Evolutionary conservation across 1,284 basidiomycete species (phyloP), one percentile per base, ranked within the genome.

Genomic region (Pholiota adiposa): DNA sequence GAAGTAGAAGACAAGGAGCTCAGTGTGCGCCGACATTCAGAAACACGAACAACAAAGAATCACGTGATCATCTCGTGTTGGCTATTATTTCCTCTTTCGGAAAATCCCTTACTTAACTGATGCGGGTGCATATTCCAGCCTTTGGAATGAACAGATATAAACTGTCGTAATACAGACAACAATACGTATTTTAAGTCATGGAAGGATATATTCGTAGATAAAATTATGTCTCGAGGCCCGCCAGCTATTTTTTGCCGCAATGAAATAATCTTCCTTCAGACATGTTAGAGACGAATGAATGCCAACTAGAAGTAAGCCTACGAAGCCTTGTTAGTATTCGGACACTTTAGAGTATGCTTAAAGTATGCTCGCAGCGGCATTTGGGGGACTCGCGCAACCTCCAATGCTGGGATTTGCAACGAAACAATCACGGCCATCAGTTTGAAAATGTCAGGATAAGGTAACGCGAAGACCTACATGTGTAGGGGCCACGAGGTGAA

Each of bases 401-500:
- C 87, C 86, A 27, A 88, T 83, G 43, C 85, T 88, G 48, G 9
- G n/a, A 19, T 16, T 46, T 43, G 1, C 27, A 50, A 18, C 34
- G 21, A 48, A 29, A 34, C 27, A 8, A 49, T 64, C 21, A 65
- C 52, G 54, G 41, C 46, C n/a, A 41, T 50, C 43, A 56, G 44
- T 19, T 23, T 29, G n/a, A 11, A 27, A 19, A 19, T 14, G 19
- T 40, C 41, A 27, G 40, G n/a, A 19, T 23, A 36, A 25, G n/a
- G 36, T 56, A 31, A 25, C 7, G 54, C 33, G 23, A 50, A 51
- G 2, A 56, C 86, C 69, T 68, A 88, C 87, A 89, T 83, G 66
- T 88, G 83, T 66, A 90, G 72, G 1, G 88, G 87, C 88, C 87
- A 90, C 4, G 88, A 90, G 0, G 86, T 81, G 72, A 89, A 87